Evolutionary conservation across 2,329 filamentous ascomycete genomes (phyloP), one percentile per base, ranked within the genome.

Genomic region (Monosporascus sp.): DNA sequence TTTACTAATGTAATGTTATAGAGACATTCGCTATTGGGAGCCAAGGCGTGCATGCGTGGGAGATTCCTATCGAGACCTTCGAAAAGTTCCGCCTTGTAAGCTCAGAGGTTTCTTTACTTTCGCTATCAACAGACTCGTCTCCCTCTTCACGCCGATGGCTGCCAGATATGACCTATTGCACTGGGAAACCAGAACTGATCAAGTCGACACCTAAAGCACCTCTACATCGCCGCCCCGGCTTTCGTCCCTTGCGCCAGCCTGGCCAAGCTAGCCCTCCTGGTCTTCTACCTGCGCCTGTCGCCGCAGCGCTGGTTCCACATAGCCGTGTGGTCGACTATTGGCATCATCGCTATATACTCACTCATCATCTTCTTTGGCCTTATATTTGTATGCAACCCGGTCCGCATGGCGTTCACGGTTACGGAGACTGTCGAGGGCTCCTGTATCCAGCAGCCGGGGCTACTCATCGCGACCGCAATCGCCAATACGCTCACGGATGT

Each of bases 401-500:
- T 65, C 9, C 39, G 47, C 15, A 57, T 45, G 18, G 55, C 58
- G 14, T 67, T 60, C 60, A 56, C 62, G 27, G 38, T 50, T 6
- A 49, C 24, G 6, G 31, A 39, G 55, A 69, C 17, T 62, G 60
- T 17, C 11, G 47, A 38, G 20, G 47, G 35, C 20, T 15, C n/a
- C 39, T 76, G 73, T 58, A 64, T 75, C 48, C 57, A 70, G 45
- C 69, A 72, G 49, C 68, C 70, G 37, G 60, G 69, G 14, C 70
- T 75, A 56, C 73, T 75, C 58, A 65, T 75, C n/a, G 62, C 65
- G 41, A 72, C 72, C 49, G 70, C 72, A 0, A 68, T 66, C 6
- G 59, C 72, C 20, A 73, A 73, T 57, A 71, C 75, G 46, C 39
- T 70, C 37, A 74, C 72, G 11, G 70, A 75, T 58, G 39, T 75